Evolutionary conservation across 768 basidiomycete species (phyloP).

Genomic region (Panaeolus cyanescens): DNA sequence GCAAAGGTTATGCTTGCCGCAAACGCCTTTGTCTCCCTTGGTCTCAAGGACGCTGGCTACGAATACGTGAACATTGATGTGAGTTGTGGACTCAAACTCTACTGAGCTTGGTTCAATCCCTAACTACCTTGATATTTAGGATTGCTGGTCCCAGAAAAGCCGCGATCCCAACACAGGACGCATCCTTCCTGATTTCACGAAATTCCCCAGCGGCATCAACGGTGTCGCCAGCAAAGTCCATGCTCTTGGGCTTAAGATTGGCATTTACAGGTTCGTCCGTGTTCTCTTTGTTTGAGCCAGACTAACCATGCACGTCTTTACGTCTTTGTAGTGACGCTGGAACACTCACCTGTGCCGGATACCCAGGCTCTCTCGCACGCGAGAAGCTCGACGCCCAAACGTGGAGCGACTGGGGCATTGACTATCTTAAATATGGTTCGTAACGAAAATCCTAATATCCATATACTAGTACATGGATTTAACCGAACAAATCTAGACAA

Average conservation of each 20-base stretch:
- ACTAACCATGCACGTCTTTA: background rate
- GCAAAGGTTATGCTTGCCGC: constrained; percentile 47
- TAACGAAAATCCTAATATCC: background rate
- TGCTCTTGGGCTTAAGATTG: constrained; percentile 47
- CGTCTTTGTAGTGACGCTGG: constrained; percentile 47
- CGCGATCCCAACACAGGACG: constrained; percentile 42
- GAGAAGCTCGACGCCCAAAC: constrained; percentile 53
- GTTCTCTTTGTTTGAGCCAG: background rate
- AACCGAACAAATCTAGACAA: constrained; percentile 39
- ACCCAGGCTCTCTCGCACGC: constrained; percentile 54
- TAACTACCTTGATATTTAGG: constrained; percentile 26
- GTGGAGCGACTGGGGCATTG: constrained; percentile 55
- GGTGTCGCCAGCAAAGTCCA: constrained; percentile 46
- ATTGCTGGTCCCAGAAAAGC: constrained; percentile 46
- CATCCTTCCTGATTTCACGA: constrained; percentile 50
- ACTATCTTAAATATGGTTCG: constrained; percentile 60
- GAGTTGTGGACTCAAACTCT: constrained; percentile 11
- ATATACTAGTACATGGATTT: background rate
- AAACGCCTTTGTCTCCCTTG: constrained; percentile 45
- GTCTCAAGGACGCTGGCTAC: constrained; percentile 50
- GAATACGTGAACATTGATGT: constrained; percentile 56
- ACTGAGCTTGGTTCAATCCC: background rate
- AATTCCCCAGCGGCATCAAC: constrained; percentile 55
- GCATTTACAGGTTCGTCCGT: constrained; percentile 46
- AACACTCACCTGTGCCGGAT: constrained; percentile 52